Evolutionary conservation across 805 yeast genomes (phyloP), one percentile per base, ranked within the genome.

Genomic region (Teunomyces funiuensis): DNA sequence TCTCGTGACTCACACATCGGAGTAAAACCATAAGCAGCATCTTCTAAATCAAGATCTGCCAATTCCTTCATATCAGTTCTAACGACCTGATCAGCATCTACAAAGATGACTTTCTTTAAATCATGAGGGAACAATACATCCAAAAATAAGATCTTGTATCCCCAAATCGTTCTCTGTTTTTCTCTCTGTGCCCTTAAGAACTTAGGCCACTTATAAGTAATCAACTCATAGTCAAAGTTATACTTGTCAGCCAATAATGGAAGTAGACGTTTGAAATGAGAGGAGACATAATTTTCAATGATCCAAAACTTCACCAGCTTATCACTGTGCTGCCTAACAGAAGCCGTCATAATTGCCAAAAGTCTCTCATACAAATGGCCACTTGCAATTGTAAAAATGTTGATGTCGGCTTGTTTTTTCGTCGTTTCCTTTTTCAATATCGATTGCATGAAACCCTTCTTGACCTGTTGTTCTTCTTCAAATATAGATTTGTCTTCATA

Each of bases 181-280:
- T 85, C 91, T 27, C 83, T 61, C 63, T 91, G 98, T 2, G 74
- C 74, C 37, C 90, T 74, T 15, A 91, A 68, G 96, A 97, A 91
- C 7, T 70, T 60, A 10, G 99, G 99, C 99, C 99, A 91, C 47
- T 85, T 83, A 60, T 86, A 91, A 1, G 85, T 79, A n/a, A 93
- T 71, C 33, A 88, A 62, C 53, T 88, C 91, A 54, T 82, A 86
- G 37, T 83, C 75, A 54, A 87, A 85, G 1, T 80, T 79, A 54
- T 76, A 78, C 40, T 74, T 56, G 13, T 66, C 59, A 0, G 95
- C 82, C 41, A 88, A 54, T 11, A 54, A 48, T 0, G 88, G 85
- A n/a, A 88, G 55, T 37, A 79, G 74, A 20, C 65, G 55, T 55
- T 77, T 81, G 54, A 90, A 80, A 3, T 78, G 65, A 28, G 89